A percentile compares a stretch with the other conserved stretches of the same genome.
These are phyloP conservation scores for Boletus subcaerulescens DNA, from an alignment of 768 basidiomycete genomes.

Conservation along the genomic window DNA sequence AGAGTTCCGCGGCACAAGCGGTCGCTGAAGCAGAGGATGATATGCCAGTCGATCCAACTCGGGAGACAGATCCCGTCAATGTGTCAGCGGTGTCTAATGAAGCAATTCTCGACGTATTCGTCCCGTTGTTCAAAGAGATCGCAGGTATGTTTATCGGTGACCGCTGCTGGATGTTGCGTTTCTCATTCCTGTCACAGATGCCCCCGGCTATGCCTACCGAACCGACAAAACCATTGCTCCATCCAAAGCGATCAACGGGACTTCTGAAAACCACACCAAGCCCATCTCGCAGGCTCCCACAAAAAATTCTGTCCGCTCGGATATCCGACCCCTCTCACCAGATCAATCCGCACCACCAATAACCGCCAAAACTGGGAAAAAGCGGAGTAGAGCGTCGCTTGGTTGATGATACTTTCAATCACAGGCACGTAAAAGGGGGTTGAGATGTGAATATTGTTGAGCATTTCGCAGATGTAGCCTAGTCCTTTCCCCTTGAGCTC, in stretches of 20 bases:
- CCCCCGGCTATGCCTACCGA: slow-evolving; percentile 25
- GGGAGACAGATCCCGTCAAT: slow-evolving; percentile 17
- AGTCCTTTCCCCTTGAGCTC: slow-evolving; percentile 15
- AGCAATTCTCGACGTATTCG: slow-evolving; percentile 58
- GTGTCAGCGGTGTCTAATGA: slow-evolving; percentile 40
- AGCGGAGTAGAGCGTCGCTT: slow-evolving; percentile 33
- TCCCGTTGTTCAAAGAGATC: slow-evolving; percentile 58
- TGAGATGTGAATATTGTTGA: slow-evolving; percentile 22
- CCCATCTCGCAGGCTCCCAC: slow-evolving; percentile 11
- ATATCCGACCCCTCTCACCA: slow-evolving; percentile 7
- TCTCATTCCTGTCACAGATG: slow-evolving; percentile 13
- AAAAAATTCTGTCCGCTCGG: slow-evolving; percentile 21
- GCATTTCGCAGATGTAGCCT: slow-evolving; percentile 31
- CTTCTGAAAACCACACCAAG: slow-evolving; percentile 8
- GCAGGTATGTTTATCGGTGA: slow-evolving; percentile 36
- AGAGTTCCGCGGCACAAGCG: slow-evolving; percentile 4
- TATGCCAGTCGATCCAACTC: slow-evolving; percentile 41
- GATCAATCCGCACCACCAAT: slow-evolving; percentile 12
- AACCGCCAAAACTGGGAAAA: slow-evolving; percentile 27
- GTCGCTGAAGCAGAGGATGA: slow-evolving; percentile 40
- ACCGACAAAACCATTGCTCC: slow-evolving; percentile 6
- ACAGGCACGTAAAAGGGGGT: slow-evolving; percentile 12
- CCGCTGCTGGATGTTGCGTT: background rate
- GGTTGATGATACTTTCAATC: slow-evolving; percentile 19
- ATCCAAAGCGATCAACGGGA: slow-evolving; percentile 17